A percentile compares a stretch with the other conserved stretches of the same genome.
phyloP scores from a whole-genome alignment of 441 rosid genomes.

The Populus hybrid region DNA sequence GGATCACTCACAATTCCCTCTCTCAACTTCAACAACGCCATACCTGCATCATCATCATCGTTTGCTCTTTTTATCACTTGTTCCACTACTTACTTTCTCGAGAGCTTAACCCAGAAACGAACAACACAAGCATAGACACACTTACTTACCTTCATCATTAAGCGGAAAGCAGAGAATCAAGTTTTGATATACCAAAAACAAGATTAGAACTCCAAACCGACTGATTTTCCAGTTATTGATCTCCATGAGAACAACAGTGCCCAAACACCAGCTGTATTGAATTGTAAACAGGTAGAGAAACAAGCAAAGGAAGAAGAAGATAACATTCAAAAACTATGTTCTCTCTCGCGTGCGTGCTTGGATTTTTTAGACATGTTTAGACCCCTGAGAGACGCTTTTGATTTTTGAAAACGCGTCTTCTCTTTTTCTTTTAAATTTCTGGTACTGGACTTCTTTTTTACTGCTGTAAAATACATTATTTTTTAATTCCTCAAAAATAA shows the following conservation, averaged over 20 bases:
- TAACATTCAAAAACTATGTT: slow-evolving; percentile 21
- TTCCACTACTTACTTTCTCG: slow-evolving; percentile 13
- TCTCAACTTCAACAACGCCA: slow-evolving; percentile 61
- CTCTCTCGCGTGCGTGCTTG: slow-evolving; percentile 3
- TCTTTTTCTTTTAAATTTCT: neutral
- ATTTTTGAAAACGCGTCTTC: slow-evolving; percentile 38
- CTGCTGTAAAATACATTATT: neutral
- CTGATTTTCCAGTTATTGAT: slow-evolving; percentile 33
- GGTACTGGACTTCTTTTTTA: neutral
- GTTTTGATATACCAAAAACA: slow-evolving; percentile 34
- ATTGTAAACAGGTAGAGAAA: neutral
- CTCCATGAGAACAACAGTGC: slow-evolving; percentile 17
- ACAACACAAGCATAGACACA: neutral
- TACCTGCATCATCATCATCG: slow-evolving; percentile 36
- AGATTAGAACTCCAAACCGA: slow-evolving; percentile 29
- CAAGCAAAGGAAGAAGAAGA: neutral
- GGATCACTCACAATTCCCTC: slow-evolving; percentile 67
- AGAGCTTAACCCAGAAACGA: slow-evolving; percentile 12
- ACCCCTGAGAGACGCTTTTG: neutral
- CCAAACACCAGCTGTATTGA: neutral
- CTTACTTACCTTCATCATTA: slow-evolving; percentile 53
- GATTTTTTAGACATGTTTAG: neutral
- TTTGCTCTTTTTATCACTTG: neutral
- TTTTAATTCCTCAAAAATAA: too few species aligned
- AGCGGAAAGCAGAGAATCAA: slow-evolving; percentile 39